Conservation (phyloP, 139 green algal genomes). For the Coccomyxa sp. region DNA sequence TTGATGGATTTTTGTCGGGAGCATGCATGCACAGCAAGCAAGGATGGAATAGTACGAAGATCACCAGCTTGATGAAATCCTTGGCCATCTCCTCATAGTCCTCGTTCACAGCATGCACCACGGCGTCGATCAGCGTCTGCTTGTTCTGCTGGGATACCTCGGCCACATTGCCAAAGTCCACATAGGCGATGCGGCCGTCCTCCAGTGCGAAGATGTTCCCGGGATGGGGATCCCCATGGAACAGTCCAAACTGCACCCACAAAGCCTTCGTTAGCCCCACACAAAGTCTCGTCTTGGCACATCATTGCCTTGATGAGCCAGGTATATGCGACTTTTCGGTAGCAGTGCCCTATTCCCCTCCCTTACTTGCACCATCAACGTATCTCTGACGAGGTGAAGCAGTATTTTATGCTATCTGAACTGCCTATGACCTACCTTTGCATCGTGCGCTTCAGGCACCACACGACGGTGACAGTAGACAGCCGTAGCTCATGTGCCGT, state of each 20-base stretch:
- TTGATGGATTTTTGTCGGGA: too few species aligned
- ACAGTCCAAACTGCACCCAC: conserved; percentile 83
- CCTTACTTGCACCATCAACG: too few species aligned
- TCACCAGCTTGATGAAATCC: conserved; percentile 92
- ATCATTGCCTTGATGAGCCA: neutral
- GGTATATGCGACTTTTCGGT: neutral
- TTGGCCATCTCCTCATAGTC: conserved; percentile 92
- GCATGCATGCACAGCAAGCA: too few species aligned
- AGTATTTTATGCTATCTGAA: too few species aligned
- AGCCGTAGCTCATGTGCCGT: too few species aligned
- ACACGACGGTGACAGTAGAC: too few species aligned
- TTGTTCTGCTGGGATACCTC: conserved; percentile 83
- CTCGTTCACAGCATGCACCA: conserved; percentile 99
- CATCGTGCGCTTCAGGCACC: too few species aligned
- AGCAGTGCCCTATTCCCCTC: too few species aligned
- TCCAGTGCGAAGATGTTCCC: conserved; percentile 96
- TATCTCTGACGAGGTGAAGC: too few species aligned
- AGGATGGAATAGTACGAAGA: too few species aligned
- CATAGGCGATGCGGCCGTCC: conserved; percentile 98
- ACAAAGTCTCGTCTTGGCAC: neutral
- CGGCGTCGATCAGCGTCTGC: conserved; percentile 89
- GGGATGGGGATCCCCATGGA: conserved; percentile 95
- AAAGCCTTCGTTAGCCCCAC: neutral
- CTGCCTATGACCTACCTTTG: too few species aligned
- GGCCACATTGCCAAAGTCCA: conserved; percentile 99